Percentiles rank a stretch among this genome's conserved stretches.
These are phyloP conservation scores for Curvularia sp. DNA, from an alignment of 2,329 filamentous ascomycete genomes.

Conservation along the genomic window DNA sequence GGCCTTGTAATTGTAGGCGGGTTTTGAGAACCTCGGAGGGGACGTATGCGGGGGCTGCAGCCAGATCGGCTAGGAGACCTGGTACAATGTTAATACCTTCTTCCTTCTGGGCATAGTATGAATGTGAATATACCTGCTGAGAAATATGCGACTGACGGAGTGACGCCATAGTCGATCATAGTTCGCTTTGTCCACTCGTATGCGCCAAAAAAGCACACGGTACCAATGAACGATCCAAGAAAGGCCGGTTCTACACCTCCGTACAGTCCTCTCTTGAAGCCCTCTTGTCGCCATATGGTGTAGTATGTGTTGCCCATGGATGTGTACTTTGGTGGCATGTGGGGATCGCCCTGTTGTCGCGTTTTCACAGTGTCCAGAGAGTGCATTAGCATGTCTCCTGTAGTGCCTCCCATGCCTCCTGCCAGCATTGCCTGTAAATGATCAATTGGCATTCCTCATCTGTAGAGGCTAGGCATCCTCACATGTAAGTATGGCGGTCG, in stretches of 20 bases:
- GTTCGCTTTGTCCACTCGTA: constrained; percentile 95
- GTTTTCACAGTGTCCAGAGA: constrained; percentile 99
- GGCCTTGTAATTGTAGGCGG: constrained; percentile 91
- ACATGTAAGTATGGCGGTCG: constrained; percentile 59
- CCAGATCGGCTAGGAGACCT: constrained; percentile 94
- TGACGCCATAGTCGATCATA: constrained; percentile 83
- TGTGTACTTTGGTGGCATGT: constrained; percentile 90
- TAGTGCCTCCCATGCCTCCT: constrained; percentile 89
- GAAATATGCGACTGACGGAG: constrained; percentile 84
- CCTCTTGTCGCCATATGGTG: constrained; percentile 93
- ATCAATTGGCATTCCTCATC: constrained; percentile 32
- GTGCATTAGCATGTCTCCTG: constrained; percentile 97
- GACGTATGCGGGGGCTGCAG: constrained; percentile 91
- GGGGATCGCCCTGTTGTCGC: constrained; percentile 93
- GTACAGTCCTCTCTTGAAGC: constrained; percentile 83
- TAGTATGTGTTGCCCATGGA: constrained; percentile 89
- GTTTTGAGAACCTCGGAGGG: constrained; percentile 98
- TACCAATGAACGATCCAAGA: constrained; percentile 90
- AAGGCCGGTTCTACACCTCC: constrained; percentile 93
- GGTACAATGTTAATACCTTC: constrained; percentile 1
- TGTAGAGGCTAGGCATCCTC: constrained; percentile 26
- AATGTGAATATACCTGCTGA: constrained; percentile 68
- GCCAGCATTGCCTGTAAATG: constrained; percentile 83
- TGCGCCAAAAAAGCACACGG: constrained; percentile 91
- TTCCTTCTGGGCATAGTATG: neutral